Percentiles rank a stretch among this genome's conserved stretches.
Evolutionary conservation across 192 early-diverging fungal genomes (phyloP).

Genomic region (Coemansia sp.): DNA sequence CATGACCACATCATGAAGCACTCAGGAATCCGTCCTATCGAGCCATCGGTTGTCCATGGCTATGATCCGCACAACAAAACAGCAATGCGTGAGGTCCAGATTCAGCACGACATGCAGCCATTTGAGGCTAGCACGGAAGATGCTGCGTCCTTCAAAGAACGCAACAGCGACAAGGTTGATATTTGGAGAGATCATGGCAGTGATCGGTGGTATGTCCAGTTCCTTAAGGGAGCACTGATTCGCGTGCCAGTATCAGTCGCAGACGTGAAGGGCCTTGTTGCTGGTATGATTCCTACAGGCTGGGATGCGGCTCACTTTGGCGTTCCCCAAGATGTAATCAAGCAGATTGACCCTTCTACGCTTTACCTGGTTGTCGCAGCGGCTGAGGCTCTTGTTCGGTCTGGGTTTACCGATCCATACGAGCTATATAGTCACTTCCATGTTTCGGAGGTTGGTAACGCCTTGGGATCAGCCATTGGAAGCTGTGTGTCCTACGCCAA

Average conservation of each 20-base stretch:
- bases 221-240: slow-evolving; percentile 83
- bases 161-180: slow-evolving; percentile 77
- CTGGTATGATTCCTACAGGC: slow-evolving; percentile 88
- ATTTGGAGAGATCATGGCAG: slow-evolving; percentile 48
- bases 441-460: slow-evolving; percentile 89
- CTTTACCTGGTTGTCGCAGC: slow-evolving; percentile 82
- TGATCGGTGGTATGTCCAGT: slow-evolving; percentile 66
- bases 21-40: slow-evolving; percentile 58
- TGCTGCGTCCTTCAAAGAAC: slow-evolving; percentile 74
- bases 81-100: slow-evolving; percentile 82
- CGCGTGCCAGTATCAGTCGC: slow-evolving; percentile 82
- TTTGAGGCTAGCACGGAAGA: slow-evolving; percentile 87
- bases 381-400: slow-evolving; percentile 83
- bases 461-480: slow-evolving; percentile 81
- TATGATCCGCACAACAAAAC: slow-evolving; percentile 84
- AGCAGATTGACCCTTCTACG: slow-evolving; percentile 84
- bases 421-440: slow-evolving; percentile 95
- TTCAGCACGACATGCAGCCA: slow-evolving; percentile 81
- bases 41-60: slow-evolving; percentile 77
- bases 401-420: slow-evolving; percentile 92
- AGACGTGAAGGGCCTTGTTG: slow-evolving; percentile 72
- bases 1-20: slow-evolving; percentile 82
- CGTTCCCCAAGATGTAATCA: slow-evolving; percentile 83
- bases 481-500: slow-evolving; percentile 68
- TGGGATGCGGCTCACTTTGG: slow-evolving; percentile 88